Evolutionary conservation across 1,284 basidiomycete genomes (phyloP).

Genomic region (Ceratobasidium sp.): DNA sequence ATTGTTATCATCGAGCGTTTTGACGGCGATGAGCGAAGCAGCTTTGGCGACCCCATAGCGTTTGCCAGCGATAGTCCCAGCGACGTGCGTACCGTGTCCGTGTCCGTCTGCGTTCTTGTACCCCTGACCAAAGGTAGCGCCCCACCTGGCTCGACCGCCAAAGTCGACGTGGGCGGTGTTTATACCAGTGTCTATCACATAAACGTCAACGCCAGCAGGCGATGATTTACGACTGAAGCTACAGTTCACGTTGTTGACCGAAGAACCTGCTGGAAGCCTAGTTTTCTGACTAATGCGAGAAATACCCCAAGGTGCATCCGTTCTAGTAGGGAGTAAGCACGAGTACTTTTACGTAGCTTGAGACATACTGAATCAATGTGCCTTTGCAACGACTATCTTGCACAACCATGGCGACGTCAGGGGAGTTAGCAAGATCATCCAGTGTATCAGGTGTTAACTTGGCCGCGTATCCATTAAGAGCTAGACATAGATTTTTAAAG

Average conservation of each 20-base stretch:
- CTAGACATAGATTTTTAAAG: not conserved
- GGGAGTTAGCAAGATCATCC: constrained; percentile 15
- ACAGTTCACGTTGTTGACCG: not conserved
- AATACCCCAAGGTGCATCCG: constrained; percentile 36
- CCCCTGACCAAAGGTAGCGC: constrained; percentile 66
- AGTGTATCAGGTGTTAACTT: constrained; percentile 39
- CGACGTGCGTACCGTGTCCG: constrained; percentile 51
- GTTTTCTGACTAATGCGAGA: constrained; percentile 26
- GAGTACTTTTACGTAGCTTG: not conserved
- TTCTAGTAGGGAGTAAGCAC: constrained; percentile 3
- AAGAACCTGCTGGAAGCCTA: constrained; percentile 8
- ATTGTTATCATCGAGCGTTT: constrained; percentile 95
- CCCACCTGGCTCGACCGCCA: constrained; percentile 69
- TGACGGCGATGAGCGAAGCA: constrained; percentile 94
- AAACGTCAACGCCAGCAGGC: constrained; percentile 70
- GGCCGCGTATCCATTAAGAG: constrained; percentile 43
- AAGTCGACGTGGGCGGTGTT: constrained; percentile 70
- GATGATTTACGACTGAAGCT: constrained; percentile 21
- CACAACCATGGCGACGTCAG: constrained; percentile 46
- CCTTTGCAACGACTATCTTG: constrained; percentile 13
- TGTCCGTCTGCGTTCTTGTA: constrained; percentile 57
- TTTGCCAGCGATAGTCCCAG: constrained; percentile 64
- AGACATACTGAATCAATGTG: constrained; percentile 1
- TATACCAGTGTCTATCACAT: constrained; percentile 57
- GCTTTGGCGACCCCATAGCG: constrained; percentile 96